Evolutionary conservation across 2,329 filamentous ascomycete genomes (phyloP).

Genomic region (Hypocrella siamensis): DNA sequence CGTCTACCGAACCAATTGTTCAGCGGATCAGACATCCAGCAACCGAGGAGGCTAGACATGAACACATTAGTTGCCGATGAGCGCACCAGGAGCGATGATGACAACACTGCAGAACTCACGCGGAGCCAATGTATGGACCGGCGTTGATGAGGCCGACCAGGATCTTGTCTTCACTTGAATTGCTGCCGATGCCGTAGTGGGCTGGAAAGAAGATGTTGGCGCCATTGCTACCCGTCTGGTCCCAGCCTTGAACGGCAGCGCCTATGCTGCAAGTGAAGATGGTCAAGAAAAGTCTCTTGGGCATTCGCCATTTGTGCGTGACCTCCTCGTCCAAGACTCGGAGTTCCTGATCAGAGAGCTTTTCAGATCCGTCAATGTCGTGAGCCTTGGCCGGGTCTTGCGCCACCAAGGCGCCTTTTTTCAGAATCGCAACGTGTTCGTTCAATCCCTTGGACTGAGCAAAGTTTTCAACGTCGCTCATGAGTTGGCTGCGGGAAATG

Average conservation of each 20-base stretch:
- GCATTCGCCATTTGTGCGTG: slow-evolving; percentile 51
- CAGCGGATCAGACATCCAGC: slow-evolving; percentile 52
- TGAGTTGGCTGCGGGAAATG: slow-evolving; percentile 34
- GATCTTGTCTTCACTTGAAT: slow-evolving; percentile 17
- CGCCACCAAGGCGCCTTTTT: slow-evolving; percentile 40
- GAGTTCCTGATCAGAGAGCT: slow-evolving; percentile 41
- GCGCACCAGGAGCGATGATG: not conserved
- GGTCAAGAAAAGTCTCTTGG: slow-evolving; percentile 46
- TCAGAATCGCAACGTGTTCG: slow-evolving; percentile 40
- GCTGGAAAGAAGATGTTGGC: slow-evolving; percentile 45
- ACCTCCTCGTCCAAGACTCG: slow-evolving; percentile 42
- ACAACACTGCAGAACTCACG: slow-evolving; percentile 11
- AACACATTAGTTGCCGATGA: too few species aligned
- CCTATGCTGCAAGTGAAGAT: slow-evolving; percentile 53
- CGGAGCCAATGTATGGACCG: slow-evolving; percentile 30
- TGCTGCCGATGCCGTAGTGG: slow-evolving; percentile 21
- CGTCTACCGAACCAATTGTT: slow-evolving; percentile 27
- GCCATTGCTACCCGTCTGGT: slow-evolving; percentile 45
- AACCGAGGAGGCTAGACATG: slow-evolving; percentile 26
- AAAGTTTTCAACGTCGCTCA: slow-evolving; percentile 43
- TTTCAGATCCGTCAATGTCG: slow-evolving; percentile 34
- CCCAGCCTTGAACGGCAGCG: slow-evolving; percentile 53
- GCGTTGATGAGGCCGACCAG: slow-evolving; percentile 54
- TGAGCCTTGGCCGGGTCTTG: slow-evolving; percentile 41
- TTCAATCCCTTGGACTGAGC: slow-evolving; percentile 41